Base-by-base conservation (phyloP, 2,329 filamentous ascomycete species). In the Aspergillus cejpii region DNA sequence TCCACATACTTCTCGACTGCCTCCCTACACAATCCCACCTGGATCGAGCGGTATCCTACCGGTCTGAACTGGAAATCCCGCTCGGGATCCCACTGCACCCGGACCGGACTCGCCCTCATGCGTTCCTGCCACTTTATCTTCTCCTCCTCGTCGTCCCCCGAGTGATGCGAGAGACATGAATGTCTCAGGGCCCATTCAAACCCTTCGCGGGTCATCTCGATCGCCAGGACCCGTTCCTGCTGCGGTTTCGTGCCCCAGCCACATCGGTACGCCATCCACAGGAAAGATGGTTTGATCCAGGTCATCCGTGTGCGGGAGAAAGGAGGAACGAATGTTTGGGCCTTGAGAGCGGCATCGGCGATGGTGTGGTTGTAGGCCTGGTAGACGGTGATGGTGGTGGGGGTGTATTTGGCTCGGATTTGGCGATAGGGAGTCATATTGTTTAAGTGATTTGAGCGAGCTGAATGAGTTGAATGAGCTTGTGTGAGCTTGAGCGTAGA, bases 31-130 rank as follows among this genome's bases (percentile, higher is more conserved):
- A 83, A 73, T 1, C 79, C 79, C 50, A 83, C 76, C 66, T 83
- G 79, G 23, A 83, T 78, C 55, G 77, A 80, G 33, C 79, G 65
- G 55, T 77, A 72, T 6, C 54, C 59, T 41, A 81, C 49, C 49
- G 64, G 68, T 8, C 60, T 70, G 8, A 81, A 57, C 27, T 59
- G 57, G 1, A 73, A 59, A 19, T 68, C 67, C 15, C 80, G 57
- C 56, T 83, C 80, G 0, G 80, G 80, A 60, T 83, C 80, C 80
- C 80, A 84, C 57, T 83, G 79, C 6, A 82, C 69, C n/a, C 74
- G 69, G 0, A 82, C 77, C 10, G 57, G 57, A 23, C 45, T 53
- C 1, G 31, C 28, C 2, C 37, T 48, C 14, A 59, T 43, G 14
- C 44, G 47, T 37, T 50, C 24, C 41, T 58, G 55, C 53, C 47